Base-by-base conservation (phyloP, 257 asterid species). In the Jacaranda mimosifolia region DNA sequence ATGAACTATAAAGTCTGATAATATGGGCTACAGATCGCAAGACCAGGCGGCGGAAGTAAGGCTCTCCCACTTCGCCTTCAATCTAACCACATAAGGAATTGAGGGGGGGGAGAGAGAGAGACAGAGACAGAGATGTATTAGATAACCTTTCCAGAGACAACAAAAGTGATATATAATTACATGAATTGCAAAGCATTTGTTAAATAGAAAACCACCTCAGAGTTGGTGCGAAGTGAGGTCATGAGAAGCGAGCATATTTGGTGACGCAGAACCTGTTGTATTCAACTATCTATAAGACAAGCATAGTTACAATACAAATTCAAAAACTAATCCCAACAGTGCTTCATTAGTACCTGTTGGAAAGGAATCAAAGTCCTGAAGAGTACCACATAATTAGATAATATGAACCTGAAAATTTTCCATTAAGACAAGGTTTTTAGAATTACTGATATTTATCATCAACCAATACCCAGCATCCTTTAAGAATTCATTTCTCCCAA, bases 31-130 rank as follows among this genome's bases (percentile, higher is more conserved):
- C 99, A 26, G 97, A 90, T 58, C 99, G 97, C 90, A 96, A 83
- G 68, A 93, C 97, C 80, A 93, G 81, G 74, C 99, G 97, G 56
- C 98, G 99, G 72, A 87, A 93, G 86, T 93, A 91, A 82, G 99
- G 99, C 85, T 93, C 99, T 84, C 94, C 99, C 63, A 89, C 86
- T 86, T 93, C 99, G 19, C 97, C 98, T 81, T 96, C 98, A 82
- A 85, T 83, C 99, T 96, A 86, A 79, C 68, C n/a, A 52, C 83
- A 78, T 65, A 67, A 46, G 3, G 76, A 55, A 78, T 18, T 78
- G n/a, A n/a, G 56, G 53, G 51, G 32, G 35, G 51, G 72, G 62
- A 60, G 26, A 73, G 35, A 75, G 1, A 26, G 42, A 35, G 60
- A 69, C 13, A 77, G 35, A 66, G 53, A 69, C 46, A 68, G 9